A percentile compares a stretch with the other conserved stretches of the same genome.
Evolutionary conservation across 176 grass and related monocot species (phyloP).

Genomic region (Miscanthus lutarioriparius): DNA sequence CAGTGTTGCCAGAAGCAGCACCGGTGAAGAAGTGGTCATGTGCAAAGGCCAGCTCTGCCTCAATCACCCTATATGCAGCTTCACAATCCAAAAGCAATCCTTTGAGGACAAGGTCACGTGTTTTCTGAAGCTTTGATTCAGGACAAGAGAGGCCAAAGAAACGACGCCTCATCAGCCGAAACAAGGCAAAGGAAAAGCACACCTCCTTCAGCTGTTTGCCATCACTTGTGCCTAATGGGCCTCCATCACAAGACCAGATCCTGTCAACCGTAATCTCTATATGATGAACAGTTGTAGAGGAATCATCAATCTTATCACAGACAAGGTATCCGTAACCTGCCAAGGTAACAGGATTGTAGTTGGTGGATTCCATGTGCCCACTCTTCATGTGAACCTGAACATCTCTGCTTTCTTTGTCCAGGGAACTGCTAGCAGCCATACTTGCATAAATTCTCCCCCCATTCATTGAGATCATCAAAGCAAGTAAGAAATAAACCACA

Average conservation of each 20-base stretch:
- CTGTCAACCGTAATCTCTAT: neutral
- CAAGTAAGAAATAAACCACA: neutral
- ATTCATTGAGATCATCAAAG: neutral
- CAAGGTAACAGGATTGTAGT: neutral
- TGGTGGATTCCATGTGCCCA: neutral
- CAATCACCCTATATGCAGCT: neutral
- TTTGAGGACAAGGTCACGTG: neutral
- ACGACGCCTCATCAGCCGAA: neutral
- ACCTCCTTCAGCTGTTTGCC: neutral
- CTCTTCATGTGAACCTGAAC: conserved; percentile 4
- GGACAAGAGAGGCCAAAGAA: neutral
- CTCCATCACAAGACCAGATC: neutral
- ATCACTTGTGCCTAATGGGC: neutral
- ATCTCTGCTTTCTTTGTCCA: neutral
- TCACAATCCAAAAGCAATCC: neutral
- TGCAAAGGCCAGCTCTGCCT: neutral
- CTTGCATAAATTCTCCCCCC: neutral
- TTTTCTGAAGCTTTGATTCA: neutral
- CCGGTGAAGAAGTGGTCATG: neutral
- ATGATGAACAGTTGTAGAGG: neutral
- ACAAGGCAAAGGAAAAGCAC: neutral
- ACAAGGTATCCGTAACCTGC: neutral
- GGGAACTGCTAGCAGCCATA: neutral
- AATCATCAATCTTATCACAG: neutral
- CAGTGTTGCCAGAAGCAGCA: neutral